phyloP scores from a whole-genome alignment of 2,329 filamentous ascomycete genomes.

The Purpureocillium lavendulum region DNA sequence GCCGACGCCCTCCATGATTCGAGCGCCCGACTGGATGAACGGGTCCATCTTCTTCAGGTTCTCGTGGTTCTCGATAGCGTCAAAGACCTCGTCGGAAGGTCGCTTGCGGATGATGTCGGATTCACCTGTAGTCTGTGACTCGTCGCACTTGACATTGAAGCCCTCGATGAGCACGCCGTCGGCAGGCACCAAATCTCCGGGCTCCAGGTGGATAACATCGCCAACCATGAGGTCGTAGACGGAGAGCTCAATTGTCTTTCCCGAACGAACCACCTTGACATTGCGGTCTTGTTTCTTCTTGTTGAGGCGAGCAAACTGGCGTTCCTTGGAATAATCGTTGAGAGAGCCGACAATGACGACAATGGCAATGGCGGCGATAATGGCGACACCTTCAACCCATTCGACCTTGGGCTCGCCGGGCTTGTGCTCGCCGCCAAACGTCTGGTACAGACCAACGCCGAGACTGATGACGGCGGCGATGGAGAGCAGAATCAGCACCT shows the following conservation, averaged over 20 bases:
- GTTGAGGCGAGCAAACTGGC: constrained; percentile 71
- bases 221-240: constrained; percentile 62
- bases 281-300: constrained; percentile 69
- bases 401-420: constrained; percentile 50
- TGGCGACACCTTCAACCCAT: constrained; percentile 77
- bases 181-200: constrained; percentile 66
- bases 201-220: constrained; percentile 65
- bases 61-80: constrained; percentile 58
- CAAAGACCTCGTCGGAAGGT: constrained; percentile 58
- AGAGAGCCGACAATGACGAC: constrained; percentile 69
- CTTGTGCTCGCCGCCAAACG: constrained; percentile 51
- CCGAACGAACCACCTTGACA: constrained; percentile 65
- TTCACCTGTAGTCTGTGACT: constrained; percentile 72
- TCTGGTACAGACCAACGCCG: constrained; percentile 68
- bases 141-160: constrained; percentile 68
- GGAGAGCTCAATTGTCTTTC: constrained; percentile 60
- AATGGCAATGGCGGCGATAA: constrained; percentile 70
- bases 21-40: constrained; percentile 77
- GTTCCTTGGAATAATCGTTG: constrained; percentile 75
- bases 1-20: constrained; percentile 69
- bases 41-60: constrained; percentile 67
- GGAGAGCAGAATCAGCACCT: constrained; percentile 65
- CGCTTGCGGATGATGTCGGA: constrained; percentile 67
- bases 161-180: constrained; percentile 67
- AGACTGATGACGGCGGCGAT: constrained; percentile 65